Base-by-base conservation (phyloP, 192 early-diverging fungal genomes). In the Umbelopsis isabellina region DNA sequence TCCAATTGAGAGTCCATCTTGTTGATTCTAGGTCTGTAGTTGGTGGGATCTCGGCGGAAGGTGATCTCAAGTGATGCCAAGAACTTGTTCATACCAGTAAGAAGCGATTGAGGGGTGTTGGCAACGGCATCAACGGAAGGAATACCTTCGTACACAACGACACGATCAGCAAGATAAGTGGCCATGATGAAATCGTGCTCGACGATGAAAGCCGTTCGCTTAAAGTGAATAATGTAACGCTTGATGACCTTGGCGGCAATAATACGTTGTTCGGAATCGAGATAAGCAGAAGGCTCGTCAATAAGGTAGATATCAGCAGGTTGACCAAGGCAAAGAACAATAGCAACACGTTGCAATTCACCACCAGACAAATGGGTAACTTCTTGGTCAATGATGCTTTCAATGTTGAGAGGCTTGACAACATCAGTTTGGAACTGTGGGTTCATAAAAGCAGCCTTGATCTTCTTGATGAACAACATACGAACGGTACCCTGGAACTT, bases 141-240 rank as follows among this genome's bases (percentile, higher is more conserved):
- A 66, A 71, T 84, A 79, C 96, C 97, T 12, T 94, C 94, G 81
- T 95, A 97, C 10, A 98, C 95, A 77, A 98, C 91, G 22, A 97
- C 96, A 80, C 94, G 89, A 78, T 97, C 95, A 35, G 97, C 97
- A 67, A 98, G 84, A 75, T 98, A 98, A 6, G 96, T 97, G 11
- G 94, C 95, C 97, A 98, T 98, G 78, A 97, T 97, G 78, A 98
- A 97, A 85, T 98, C 97, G 90, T 97, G 96, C 90, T 98, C 96
- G 61, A 98, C 96, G 49, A 98, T 89, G 80, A 98, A 98, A 25
- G 96, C 97, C 10, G 97, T 98, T 86, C 94, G 94, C 82, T 97
- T 95, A 72, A 90, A 86, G 85, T 97, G 93, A 74, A 98, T 80
- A 68, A 98, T 97, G 84, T 94, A 98, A 49, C 90, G 90, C 86